phyloP scores from a whole-genome alignment of 2,329 filamentous ascomycete species.

The Alternaria triticina region DNA sequence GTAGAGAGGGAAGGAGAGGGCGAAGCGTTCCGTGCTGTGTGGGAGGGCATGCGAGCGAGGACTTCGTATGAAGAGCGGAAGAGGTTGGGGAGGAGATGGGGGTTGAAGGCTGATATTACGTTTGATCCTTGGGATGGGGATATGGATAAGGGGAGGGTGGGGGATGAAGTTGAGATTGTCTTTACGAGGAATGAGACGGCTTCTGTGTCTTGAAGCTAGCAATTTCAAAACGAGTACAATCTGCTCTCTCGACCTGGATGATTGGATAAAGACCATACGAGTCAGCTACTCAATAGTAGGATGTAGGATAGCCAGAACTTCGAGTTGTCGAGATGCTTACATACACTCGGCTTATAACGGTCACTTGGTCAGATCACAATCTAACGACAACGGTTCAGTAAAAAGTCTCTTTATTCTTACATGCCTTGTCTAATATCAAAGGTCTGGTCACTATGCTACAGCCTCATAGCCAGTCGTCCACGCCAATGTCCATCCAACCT shows the following conservation, averaged over 20 bases:
- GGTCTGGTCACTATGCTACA: not conserved
- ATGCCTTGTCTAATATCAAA: not conserved
- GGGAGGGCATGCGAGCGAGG: conserved; percentile 24
- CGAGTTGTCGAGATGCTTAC: rapidly evolving
- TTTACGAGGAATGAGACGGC: conserved; percentile 22
- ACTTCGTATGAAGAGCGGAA: conserved; percentile 11
- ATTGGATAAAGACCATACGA: not conserved
- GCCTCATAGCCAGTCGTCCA: not conserved
- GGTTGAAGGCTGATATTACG: conserved; percentile 20
- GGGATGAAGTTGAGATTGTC: conserved; percentile 44
- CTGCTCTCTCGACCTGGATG: not conserved
- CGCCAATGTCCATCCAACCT: not conserved
- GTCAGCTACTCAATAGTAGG: not conserved
- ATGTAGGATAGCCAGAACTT: not conserved
- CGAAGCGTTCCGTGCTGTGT: conserved; percentile 41
- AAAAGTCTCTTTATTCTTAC: not conserved
- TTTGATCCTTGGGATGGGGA: conserved; percentile 42
- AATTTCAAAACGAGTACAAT: not conserved
- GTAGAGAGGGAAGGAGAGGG: conserved; percentile 36
- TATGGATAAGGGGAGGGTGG: conserved; percentile 37
- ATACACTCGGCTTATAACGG: not conserved
- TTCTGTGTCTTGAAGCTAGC: not conserved
- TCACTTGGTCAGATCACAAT: not conserved
- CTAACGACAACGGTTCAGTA: not conserved
- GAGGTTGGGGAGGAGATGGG: conserved; percentile 12